Evolutionary conservation across 768 basidiomycete species (phyloP).

Genomic region (Boletales sp.): DNA sequence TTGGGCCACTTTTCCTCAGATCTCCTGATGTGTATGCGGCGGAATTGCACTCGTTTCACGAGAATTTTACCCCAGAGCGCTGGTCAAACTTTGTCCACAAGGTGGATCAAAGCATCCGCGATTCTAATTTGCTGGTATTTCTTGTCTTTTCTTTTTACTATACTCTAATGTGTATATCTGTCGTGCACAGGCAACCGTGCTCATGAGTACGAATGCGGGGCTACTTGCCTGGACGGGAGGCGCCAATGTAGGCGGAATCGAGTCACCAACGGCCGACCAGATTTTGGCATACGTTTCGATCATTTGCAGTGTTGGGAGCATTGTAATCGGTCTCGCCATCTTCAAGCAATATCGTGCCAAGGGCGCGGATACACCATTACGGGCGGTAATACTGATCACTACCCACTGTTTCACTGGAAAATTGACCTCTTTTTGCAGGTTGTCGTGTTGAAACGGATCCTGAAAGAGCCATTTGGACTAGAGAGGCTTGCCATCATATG

Average conservation of each 20-base stretch:
- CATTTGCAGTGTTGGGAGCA: slow-evolving; percentile 27
- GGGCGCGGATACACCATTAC: slow-evolving; percentile 28
- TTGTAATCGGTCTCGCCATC: slow-evolving; percentile 27
- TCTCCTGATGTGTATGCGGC: slow-evolving; percentile 26
- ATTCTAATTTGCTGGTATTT: slow-evolving; percentile 28
- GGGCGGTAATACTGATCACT: slow-evolving; percentile 17
- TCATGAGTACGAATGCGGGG: slow-evolving; percentile 23
- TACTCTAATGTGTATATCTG: background rate
- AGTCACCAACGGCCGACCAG: slow-evolving; percentile 15
- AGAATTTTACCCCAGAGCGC: slow-evolving; percentile 22
- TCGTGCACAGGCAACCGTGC: slow-evolving; percentile 24
- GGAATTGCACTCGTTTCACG: slow-evolving; percentile 27
- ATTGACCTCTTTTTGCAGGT: slow-evolving; percentile 16
- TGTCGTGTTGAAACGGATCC: slow-evolving; percentile 24
- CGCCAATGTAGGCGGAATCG: background rate
- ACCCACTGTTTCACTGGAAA: background rate
- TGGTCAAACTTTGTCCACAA: slow-evolving; percentile 30
- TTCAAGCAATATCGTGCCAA: slow-evolving; percentile 33
- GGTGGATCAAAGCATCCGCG: slow-evolving; percentile 30
- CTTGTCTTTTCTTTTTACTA: background rate
- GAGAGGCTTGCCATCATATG: slow-evolving; percentile 39
- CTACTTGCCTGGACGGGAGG: slow-evolving; percentile 18
- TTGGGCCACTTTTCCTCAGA: slow-evolving; percentile 21
- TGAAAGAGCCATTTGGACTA: slow-evolving; percentile 25
- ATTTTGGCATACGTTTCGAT: slow-evolving; percentile 28